Conservation (phyloP, 495 filamentous ascomycete species). For the Lasiosphaeria hispida region DNA sequence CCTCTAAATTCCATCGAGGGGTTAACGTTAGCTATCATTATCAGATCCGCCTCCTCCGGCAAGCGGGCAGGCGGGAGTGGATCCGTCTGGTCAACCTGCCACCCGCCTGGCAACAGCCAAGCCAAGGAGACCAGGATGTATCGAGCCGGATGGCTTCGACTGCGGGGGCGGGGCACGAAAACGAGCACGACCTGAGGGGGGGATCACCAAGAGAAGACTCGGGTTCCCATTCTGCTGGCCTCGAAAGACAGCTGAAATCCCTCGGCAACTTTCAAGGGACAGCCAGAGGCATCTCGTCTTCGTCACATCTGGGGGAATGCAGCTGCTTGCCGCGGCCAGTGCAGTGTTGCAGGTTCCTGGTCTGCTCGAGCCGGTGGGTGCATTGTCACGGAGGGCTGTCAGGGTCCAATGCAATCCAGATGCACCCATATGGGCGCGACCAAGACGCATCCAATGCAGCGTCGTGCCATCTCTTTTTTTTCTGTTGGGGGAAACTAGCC, state of each 20-base stretch:
- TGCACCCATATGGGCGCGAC: neutral
- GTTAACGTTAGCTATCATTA: too few relatives aligned
- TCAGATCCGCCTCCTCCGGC: too few relatives aligned
- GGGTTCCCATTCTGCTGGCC: neutral
- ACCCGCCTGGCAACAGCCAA: too few relatives aligned
- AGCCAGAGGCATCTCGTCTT: too few relatives aligned
- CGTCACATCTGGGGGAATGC: too few relatives aligned
- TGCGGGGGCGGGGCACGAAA: constrained; percentile 15
- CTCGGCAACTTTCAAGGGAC: too few relatives aligned
- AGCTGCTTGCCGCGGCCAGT: too few relatives aligned
- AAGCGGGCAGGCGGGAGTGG: neutral
- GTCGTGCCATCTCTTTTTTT: neutral
- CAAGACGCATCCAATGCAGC: neutral
- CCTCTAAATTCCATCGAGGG: too few relatives aligned
- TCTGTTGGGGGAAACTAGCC: constrained; percentile 18
- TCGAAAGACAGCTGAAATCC: neutral
- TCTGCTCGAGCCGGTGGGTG: too few relatives aligned
- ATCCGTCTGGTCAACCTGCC: too few relatives aligned
- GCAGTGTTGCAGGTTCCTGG: too few relatives aligned
- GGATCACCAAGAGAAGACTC: neutral
- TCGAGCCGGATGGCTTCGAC: neutral
- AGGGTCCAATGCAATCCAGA: neutral
- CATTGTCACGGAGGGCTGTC: too few relatives aligned
- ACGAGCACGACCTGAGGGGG: neutral
- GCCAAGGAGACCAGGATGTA: neutral